phyloP scores from a whole-genome alignment of 345 rosid genomes.

The Stellera chamaejasme region DNA sequence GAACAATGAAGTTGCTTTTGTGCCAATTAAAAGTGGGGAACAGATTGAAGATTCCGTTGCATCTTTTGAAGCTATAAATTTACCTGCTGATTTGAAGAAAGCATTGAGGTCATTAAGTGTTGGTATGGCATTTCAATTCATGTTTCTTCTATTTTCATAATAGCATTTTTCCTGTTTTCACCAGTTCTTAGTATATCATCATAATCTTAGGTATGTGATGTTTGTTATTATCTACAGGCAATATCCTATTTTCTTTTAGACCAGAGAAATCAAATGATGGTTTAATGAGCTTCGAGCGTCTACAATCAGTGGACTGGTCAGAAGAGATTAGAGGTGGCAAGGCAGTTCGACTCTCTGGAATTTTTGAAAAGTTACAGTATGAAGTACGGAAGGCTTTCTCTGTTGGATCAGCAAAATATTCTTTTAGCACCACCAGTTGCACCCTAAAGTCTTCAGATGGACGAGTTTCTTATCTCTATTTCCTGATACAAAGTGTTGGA shows the following conservation, averaged over 20 bases:
- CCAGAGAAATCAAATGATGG: slow-evolving; percentile 51
- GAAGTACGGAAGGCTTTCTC: slow-evolving; percentile 68
- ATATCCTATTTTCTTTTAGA: slow-evolving; percentile 83
- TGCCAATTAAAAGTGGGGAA: slow-evolving; percentile 63
- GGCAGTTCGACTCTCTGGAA: slow-evolving; percentile 78
- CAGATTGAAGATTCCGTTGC: slow-evolving; percentile 81
- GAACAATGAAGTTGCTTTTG: slow-evolving; percentile 47
- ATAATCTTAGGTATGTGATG: slow-evolving; percentile 7
- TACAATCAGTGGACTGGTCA: slow-evolving; percentile 71
- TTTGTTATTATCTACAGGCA: slow-evolving; percentile 49
- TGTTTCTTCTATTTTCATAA: neutral
- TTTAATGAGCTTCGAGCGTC: slow-evolving; percentile 25
- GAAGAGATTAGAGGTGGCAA: slow-evolving; percentile 85
- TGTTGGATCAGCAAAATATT: slow-evolving; percentile 42
- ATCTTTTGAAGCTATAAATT: slow-evolving; percentile 60
- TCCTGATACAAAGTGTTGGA: slow-evolving; percentile 62
- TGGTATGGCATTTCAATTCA: slow-evolving; percentile 39
- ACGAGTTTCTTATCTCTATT: slow-evolving; percentile 48
- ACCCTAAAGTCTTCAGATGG: slow-evolving; percentile 43
- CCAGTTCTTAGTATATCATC: neutral
- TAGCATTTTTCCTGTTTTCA: neutral
- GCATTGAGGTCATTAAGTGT: slow-evolving; percentile 69
- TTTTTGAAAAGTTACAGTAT: slow-evolving; percentile 71
- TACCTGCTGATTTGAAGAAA: slow-evolving; percentile 69
- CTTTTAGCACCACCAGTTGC: slow-evolving; percentile 68